Evolutionary conservation across 805 yeast species (phyloP).

Genomic region (Candida xiaguanensis): DNA sequence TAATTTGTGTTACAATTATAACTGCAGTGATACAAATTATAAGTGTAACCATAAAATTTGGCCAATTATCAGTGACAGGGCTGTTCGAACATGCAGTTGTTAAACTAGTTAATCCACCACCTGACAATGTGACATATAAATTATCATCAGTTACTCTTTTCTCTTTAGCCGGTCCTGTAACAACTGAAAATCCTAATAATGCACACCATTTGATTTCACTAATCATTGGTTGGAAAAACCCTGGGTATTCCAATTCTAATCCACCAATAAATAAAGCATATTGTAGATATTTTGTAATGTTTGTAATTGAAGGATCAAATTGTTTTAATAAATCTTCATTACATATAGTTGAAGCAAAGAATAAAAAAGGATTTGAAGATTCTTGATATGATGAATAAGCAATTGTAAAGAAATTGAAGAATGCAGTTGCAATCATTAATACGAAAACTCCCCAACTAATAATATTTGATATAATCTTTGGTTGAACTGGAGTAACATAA

Average conservation of each 20-base stretch:
- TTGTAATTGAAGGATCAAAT: constrained; percentile 49
- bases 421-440: constrained; percentile 38
- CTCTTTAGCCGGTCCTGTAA: constrained; percentile 1
- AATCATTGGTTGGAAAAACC: constrained; percentile 55
- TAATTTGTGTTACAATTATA: constrained; percentile 18
- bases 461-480: constrained; percentile 25
- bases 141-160: constrained; percentile 20
- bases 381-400: constrained; percentile 58
- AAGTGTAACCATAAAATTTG: constrained; percentile 37
- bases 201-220: constrained; percentile 54
- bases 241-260: constrained; percentile 55
- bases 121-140: constrained; percentile 39
- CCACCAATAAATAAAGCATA: constrained; percentile 57
- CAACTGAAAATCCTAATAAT: constrained; percentile 31
- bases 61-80: constrained; percentile 34
- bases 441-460: constrained; percentile 37
- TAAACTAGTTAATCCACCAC: constrained; percentile 39
- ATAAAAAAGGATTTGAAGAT: constrained; percentile 48
- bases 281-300: constrained; percentile 52
- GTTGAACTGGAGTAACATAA: constrained; percentile 46
- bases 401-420: constrained; percentile 37
- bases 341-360: constrained; percentile 55
- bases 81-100: constrained; percentile 25
- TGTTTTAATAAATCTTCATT: constrained; percentile 53
- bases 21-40: constrained; percentile 23